Conservation (phyloP, 2,329 filamentous ascomycete species). For the Fusarium siculi region DNA sequence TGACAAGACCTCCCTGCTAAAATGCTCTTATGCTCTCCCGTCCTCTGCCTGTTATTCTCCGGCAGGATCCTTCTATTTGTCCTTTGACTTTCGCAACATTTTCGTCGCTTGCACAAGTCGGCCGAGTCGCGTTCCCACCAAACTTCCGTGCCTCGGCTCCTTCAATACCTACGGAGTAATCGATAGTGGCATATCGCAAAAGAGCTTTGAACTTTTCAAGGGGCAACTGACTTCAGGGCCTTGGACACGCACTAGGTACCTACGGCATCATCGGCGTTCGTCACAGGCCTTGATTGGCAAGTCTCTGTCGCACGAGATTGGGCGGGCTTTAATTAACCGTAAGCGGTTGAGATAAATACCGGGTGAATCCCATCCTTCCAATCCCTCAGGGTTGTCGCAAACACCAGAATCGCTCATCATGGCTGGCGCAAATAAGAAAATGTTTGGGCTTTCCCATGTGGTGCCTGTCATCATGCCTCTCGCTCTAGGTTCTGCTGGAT, state of each 20-base stretch:
- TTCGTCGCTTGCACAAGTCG: background rate
- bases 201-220: slow-evolving; percentile 3
- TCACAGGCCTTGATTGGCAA: background rate
- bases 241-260: background rate
- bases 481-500: slow-evolving; percentile 56
- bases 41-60: background rate
- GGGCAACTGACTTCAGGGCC: background rate
- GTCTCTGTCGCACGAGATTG: background rate
- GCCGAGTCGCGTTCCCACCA: slow-evolving; percentile 23
- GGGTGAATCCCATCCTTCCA: background rate
- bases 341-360: slow-evolving; percentile 3
- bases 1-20: background rate
- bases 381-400: slow-evolving; percentile 2
- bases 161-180: background rate
- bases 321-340: background rate
- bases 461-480: slow-evolving; percentile 57
- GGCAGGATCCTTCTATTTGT: background rate
- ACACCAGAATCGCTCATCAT: slow-evolving; percentile 35
- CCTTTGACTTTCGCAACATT: slow-evolving; percentile 13
- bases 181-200: slow-evolving; percentile 18
- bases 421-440: slow-evolving; percentile 49
- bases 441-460: slow-evolving; percentile 48
- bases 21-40: too few species aligned
- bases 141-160: slow-evolving; percentile 36
- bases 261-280: slow-evolving; percentile 6